phyloP scores from a whole-genome alignment of 1,284 basidiomycete genomes.

The Apiotrichum mycotoxinovorans region DNA sequence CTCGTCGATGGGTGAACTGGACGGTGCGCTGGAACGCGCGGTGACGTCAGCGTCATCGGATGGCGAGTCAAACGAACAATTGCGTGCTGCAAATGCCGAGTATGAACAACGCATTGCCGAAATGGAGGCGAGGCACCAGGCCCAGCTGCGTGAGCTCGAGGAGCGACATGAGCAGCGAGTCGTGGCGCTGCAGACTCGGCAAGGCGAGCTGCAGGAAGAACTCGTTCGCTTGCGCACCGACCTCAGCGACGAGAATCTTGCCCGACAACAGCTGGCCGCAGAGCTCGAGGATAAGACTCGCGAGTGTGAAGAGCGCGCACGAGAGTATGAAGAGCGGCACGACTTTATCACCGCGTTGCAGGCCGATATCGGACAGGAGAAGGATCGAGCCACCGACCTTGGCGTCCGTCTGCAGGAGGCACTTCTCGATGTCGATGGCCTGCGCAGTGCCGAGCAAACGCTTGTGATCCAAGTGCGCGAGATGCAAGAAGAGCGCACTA shows the following conservation, averaged over 20 bases:
- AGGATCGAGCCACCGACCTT: slow-evolving; percentile 58
- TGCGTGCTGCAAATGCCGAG: slow-evolving; percentile 20
- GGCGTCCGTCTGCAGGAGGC: slow-evolving; percentile 57
- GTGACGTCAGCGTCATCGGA: slow-evolving; percentile 1
- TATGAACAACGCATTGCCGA: slow-evolving; percentile 28
- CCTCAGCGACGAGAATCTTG: slow-evolving; percentile 39
- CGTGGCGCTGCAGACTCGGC: slow-evolving; percentile 63
- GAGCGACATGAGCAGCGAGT: slow-evolving; percentile 61
- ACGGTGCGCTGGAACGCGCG: slow-evolving; percentile 72
- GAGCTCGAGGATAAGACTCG: slow-evolving; percentile 35
- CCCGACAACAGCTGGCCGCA: slow-evolving; percentile 35
- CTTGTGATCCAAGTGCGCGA: slow-evolving; percentile 57
- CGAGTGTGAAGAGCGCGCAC: slow-evolving; percentile 33
- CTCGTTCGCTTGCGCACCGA: slow-evolving; percentile 38
- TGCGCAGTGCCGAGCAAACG: slow-evolving; percentile 56
- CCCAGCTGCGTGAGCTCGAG: slow-evolving; percentile 61
- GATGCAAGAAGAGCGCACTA: slow-evolving; percentile 69
- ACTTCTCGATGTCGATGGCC: slow-evolving; percentile 60
- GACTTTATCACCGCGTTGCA: slow-evolving; percentile 35
- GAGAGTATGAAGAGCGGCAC: slow-evolving; percentile 34
- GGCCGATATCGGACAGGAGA: slow-evolving; percentile 55
- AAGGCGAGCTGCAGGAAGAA: slow-evolving; percentile 58
- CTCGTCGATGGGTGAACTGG: slow-evolving; percentile 67
- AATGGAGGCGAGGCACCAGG: slow-evolving; percentile 47
- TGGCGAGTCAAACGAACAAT: neutral